Evolutionary conservation across 2,329 filamentous ascomycete genomes (phyloP), one percentile per base, ranked within the genome.

Genomic region (Alternaria longipes): DNA sequence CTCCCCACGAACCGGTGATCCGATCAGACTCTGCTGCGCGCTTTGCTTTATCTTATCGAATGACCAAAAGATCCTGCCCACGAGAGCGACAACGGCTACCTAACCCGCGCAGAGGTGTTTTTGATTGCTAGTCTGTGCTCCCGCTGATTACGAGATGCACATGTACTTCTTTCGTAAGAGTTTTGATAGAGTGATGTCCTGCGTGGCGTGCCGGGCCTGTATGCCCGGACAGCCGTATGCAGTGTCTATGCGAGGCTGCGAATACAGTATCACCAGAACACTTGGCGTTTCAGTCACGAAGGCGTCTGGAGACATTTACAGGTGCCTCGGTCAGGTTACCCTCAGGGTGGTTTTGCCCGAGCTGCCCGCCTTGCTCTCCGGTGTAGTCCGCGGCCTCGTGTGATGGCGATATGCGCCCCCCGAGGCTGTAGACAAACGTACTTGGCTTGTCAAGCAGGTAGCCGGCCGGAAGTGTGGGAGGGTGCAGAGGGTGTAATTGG

Each of bases 391-490:
- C 65, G 51, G 55, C 59, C 59, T 66, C 55, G 63, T 59, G 60
- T 54, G 52, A 65, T 64, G 41, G 55, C 54, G 58, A 53, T 62
- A 63, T 64, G 65, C 65, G 66, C 70, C 71, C 71, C 18, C 28
- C 69, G 74, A 50, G 30, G 46, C 30, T 50, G 71, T 69, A 69
- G 65, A 65, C 64, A 65, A 61, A 52, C 60, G 59, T 53, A 54
- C 62, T 56, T 63, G 62, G 58, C 47, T 41, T 49, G 54, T 67
- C 64, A 62, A 51, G 57, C 51, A 60, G 63, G 60, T 62, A 73
- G 61, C 70, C 74, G 75, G 75, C 73, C 75, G 75, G 72, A 45
- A 69, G 72, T 66, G 74, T 70, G 72, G 66, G 70, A 72, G 65
- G 62, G 54, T 54, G 64, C 59, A 62, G 51, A 61, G 55, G 53